These are phyloP conservation scores for Boletus vinaceobasis DNA, from an alignment of 768 basidiomycete genomes.

Conservation along the genomic window DNA sequence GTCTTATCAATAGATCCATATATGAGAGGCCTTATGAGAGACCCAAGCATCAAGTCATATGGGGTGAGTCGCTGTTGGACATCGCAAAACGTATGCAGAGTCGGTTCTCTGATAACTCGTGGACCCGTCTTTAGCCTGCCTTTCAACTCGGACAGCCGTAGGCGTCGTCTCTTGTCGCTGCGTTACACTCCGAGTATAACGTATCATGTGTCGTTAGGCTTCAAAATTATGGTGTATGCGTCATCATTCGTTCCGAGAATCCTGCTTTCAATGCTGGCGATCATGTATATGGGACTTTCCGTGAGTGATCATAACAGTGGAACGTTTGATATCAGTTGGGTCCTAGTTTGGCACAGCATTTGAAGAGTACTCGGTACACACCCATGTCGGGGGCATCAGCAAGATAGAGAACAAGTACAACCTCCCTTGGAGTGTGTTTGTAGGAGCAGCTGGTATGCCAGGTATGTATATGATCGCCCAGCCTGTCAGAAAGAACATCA, in stretches of 20 bases:
- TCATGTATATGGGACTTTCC: slow-evolving; percentile 25
- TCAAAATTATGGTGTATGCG: slow-evolving; percentile 41
- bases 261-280: slow-evolving; percentile 1
- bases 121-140: background rate
- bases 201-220: background rate
- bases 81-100: background rate
- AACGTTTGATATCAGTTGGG: slow-evolving; percentile 34
- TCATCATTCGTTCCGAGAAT: slow-evolving; percentile 13
- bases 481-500: slow-evolving; percentile 7
- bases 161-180: background rate
- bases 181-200: background rate
- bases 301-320: slow-evolving; percentile 34
- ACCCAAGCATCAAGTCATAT: slow-evolving; percentile 7
- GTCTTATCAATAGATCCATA: slow-evolving; percentile 48
- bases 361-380: slow-evolving; percentile 17
- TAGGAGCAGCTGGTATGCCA: slow-evolving; percentile 34
- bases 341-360: slow-evolving; percentile 36
- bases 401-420: slow-evolving; percentile 27
- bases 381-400: background rate
- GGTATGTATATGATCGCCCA: slow-evolving; percentile 3
- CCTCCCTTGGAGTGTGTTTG: slow-evolving; percentile 29
- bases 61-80: background rate
- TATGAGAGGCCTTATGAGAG: slow-evolving; percentile 41
- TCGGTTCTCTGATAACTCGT: background rate
- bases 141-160: slow-evolving; percentile 18